Conservation (phyloP, 169 alveolate species). For the Babesia ovata region DNA sequence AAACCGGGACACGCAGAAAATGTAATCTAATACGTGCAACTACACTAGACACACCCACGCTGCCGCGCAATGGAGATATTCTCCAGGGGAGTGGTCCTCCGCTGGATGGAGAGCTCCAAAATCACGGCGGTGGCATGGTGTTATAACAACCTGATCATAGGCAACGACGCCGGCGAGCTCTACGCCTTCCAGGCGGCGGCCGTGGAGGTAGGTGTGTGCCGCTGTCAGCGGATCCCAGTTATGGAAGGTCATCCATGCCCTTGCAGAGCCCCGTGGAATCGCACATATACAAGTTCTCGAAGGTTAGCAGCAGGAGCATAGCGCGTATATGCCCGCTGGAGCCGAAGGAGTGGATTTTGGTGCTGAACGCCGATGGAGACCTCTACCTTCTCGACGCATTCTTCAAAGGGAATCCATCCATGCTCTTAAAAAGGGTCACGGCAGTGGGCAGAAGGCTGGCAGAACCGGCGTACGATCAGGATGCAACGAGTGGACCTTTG, state of each 20-base stretch:
- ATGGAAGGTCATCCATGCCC: neutral
- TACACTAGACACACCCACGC: neutral
- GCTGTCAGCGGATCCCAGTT: neutral
- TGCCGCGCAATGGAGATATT: constrained; percentile 42
- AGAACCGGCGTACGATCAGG: neutral
- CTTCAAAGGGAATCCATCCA: constrained; percentile 33
- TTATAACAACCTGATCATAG: constrained; percentile 36
- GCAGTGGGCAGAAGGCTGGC: constrained; percentile 45
- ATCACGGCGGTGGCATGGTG: constrained; percentile 64
- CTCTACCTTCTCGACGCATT: constrained; percentile 39
- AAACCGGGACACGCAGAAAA: neutral
- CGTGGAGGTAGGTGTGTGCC: constrained; percentile 41
- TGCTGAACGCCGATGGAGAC: constrained; percentile 58
- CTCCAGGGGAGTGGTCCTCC: constrained; percentile 48
- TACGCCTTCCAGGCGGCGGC: constrained; percentile 53
- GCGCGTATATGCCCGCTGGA: constrained; percentile 57
- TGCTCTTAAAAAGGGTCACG: constrained; percentile 44
- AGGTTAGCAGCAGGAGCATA: constrained; percentile 37
- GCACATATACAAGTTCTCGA: constrained; percentile 28
- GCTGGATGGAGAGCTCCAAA: constrained; percentile 67
- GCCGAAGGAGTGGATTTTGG: constrained; percentile 58
- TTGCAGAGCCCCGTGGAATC: constrained; percentile 61
- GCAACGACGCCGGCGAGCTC: constrained; percentile 50
- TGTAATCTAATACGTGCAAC: neutral
- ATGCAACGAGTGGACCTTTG: neutral